phyloP scores from a whole-genome alignment of 140 eudicot species.

The Senecio squalidus region DNA sequence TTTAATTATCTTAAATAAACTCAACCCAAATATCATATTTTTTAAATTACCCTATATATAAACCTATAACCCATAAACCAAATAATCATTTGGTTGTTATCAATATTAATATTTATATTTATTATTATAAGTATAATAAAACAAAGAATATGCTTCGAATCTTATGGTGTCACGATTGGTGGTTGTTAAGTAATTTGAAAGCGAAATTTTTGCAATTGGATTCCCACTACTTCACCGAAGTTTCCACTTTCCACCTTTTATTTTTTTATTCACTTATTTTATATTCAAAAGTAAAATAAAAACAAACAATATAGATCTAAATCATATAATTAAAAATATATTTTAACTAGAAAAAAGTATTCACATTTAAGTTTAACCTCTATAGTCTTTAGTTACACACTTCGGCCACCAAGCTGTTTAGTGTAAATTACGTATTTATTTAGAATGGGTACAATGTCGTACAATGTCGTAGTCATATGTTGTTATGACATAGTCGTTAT shows the following conservation, averaged over 20 bases:
- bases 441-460: no score
- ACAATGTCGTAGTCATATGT: no score
- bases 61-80: no score
- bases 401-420: neutral
- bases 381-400: neutral
- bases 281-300: neutral
- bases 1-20: no score
- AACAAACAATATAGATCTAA: conserved; percentile 2
- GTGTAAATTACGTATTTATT: no score
- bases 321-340: neutral
- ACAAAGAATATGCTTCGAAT: conserved; percentile 32
- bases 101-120: neutral
- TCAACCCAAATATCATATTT: no score
- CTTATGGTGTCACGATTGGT: conserved; percentile 15
- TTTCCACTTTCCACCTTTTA: conserved; percentile 13
- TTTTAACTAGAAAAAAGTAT: neutral
- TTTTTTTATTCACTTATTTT: conserved; percentile 1
- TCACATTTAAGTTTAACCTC: neutral
- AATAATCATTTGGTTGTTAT: neutral
- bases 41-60: no score
- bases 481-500: no score
- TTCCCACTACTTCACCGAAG: conserved; percentile 18
- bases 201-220: conserved; percentile 11
- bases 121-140: neutral
- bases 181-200: conserved; percentile 17